Evolutionary conservation across 441 rosid genomes (phyloP).

Genomic region (Breynia disticha): DNA sequence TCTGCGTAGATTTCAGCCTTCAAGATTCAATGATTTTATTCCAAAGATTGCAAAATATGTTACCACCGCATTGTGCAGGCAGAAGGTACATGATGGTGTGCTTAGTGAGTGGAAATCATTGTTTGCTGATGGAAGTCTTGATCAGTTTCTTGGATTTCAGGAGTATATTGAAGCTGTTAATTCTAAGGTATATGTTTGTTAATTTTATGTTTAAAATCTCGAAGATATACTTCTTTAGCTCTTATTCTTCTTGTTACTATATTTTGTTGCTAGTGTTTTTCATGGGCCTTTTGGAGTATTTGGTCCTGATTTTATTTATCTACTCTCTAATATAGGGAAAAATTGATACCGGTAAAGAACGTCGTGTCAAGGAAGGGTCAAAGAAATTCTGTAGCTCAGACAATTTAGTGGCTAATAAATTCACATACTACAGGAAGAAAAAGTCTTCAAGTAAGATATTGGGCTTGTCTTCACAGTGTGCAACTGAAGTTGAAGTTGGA

Average conservation of each 20-base stretch:
- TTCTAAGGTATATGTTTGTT: slow-evolving; percentile 25
- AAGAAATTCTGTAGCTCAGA: slow-evolving; percentile 21
- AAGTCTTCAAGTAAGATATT: slow-evolving; percentile 33
- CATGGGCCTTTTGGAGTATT: background rate
- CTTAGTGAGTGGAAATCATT: slow-evolving; percentile 54
- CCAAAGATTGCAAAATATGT: slow-evolving; percentile 50
- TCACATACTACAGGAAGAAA: slow-evolving; percentile 48
- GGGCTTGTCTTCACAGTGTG: slow-evolving; percentile 30
- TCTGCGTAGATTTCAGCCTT: slow-evolving; percentile 31
- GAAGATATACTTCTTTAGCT: background rate
- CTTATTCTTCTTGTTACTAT: background rate
- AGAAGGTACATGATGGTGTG: slow-evolving; percentile 65
- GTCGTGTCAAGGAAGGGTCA: slow-evolving; percentile 19
- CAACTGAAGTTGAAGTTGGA: slow-evolving; percentile 19
- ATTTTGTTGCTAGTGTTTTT: background rate
- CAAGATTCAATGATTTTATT: slow-evolving; percentile 28
- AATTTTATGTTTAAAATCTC: background rate
- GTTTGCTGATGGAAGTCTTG: slow-evolving; percentile 33
- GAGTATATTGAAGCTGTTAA: slow-evolving; percentile 10
- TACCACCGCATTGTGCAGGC: slow-evolving; percentile 70
- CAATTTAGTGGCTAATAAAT: slow-evolving; percentile 23
- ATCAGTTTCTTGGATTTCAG: slow-evolving; percentile 27
- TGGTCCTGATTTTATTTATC: slow-evolving; percentile 2
- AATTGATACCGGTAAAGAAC: slow-evolving; percentile 13
- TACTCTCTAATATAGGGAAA: slow-evolving; percentile 25